These are phyloP conservation scores for Paramicrosporidium saccamoebae DNA, from an alignment of 371 early-diverging fungal species.

Conservation along the genomic window DNA sequence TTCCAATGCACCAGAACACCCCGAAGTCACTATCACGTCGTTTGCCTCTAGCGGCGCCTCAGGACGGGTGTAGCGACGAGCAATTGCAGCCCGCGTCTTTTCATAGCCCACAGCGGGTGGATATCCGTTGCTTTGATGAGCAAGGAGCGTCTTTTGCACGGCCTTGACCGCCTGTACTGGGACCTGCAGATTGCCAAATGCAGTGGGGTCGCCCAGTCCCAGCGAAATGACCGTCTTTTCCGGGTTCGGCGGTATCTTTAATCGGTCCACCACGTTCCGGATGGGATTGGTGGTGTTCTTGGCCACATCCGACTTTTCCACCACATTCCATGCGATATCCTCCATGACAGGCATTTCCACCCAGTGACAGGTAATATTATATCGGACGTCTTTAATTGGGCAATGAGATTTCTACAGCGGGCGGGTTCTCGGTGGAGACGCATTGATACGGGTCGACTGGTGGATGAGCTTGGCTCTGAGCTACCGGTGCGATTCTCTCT, in stretches of 20 bases:
- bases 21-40: conserved; percentile 49
- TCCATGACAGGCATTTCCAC: too few species aligned
- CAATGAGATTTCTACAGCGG: too few species aligned
- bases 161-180: conserved; percentile 24
- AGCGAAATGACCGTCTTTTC: conserved; percentile 34
- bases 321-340: too few species aligned
- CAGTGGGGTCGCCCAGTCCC: conserved; percentile 51
- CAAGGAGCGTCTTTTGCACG: conserved; percentile 17
- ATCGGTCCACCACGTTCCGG: conserved; percentile 38
- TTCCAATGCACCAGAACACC: conserved; percentile 51
- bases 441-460: too few species aligned
- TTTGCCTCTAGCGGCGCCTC: conserved; percentile 25
- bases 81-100: conserved; percentile 36
- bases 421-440: too few species aligned
- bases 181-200: conserved; percentile 61
- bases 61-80: conserved; percentile 17
- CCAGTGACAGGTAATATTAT: too few species aligned
- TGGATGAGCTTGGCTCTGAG: too few species aligned
- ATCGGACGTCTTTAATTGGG: too few species aligned
- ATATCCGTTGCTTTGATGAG: conserved; percentile 48
- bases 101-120: conserved; percentile 36
- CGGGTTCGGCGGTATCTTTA: conserved; percentile 19
- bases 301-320: conserved; percentile 21
- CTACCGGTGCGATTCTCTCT: too few species aligned
- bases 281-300: conserved; percentile 59